Base-by-base conservation (phyloP, 768 basidiomycete genomes). In the Leccinum barrowsii region DNA sequence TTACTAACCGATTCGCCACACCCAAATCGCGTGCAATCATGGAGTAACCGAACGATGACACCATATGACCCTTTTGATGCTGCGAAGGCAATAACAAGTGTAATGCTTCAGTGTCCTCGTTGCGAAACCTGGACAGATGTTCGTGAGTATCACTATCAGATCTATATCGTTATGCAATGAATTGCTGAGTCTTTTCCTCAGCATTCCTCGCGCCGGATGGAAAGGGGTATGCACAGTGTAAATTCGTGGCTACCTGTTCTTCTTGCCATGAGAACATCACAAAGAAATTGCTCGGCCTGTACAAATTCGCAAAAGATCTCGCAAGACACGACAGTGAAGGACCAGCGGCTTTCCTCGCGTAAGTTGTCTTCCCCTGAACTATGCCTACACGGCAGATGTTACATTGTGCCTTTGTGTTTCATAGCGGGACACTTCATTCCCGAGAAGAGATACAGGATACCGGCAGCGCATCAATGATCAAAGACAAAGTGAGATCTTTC, bases 221-320 rank as follows among this genome's bases (percentile, higher is more conserved):
- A 3, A 73, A 66, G 0, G 83, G 83, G 0, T 84, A 83, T 59
- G 66, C 78, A 2, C 83, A 84, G 59, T 67, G 69, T 7, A 64
- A 63, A 2, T 84, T 84, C 55, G 52, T 15, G 3, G 40, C 61
- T 0, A 7, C 7, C 12, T 84, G 83, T 56, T 30, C 53, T 4
- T n/a, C 21, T 6, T 84, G 82, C 52, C 21, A 34, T 0, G 62
- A 68, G 48, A 50, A 32, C 0, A 77, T 85, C 22, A 80, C 70
- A 2, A 78, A 73, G 59, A 72, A 78, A 19, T 54, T 60, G 7
- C 69, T 82, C 2, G 78, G 71, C 2, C 65, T 78, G 1, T 60
- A 70, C 40, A 80, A 79, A 63, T 69, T 81, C 24, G 74, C 65
- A 5, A 64, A 58, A 2, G 77, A 80, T 55, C 50, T 80, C 4